Percentiles rank a stretch among this genome's conserved stretches.
These are phyloP conservation scores for Arachnomyces sp. DNA, from an alignment of 2,329 filamentous ascomycete species.

Conservation along the genomic window DNA sequence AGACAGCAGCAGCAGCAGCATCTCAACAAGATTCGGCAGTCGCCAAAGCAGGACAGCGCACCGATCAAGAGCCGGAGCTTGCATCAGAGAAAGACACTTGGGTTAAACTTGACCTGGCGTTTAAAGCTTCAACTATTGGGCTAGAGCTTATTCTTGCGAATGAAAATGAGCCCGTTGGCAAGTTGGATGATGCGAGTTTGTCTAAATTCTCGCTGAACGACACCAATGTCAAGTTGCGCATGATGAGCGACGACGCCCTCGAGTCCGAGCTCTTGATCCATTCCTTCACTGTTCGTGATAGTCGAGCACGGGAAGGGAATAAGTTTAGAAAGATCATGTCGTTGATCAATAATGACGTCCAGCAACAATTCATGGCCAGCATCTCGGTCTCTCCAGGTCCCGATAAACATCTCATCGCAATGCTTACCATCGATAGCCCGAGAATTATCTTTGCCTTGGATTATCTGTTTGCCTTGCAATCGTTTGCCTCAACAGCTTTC, in stretches of 20 bases:
- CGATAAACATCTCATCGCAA: constrained; percentile 75
- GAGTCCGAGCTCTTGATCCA: constrained; percentile 91
- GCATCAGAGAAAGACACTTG: constrained; percentile 63
- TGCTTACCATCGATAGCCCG: constrained; percentile 91
- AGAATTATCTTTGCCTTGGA: constrained; percentile 92
- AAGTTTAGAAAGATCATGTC: constrained; percentile 99
- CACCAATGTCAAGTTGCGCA: constrained; percentile 81
- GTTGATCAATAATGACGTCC: constrained; percentile 82
- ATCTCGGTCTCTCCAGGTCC: constrained; percentile 82
- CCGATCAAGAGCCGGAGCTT: constrained; percentile 63
- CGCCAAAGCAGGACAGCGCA: constrained; percentile 34
- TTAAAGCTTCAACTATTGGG: constrained; percentile 79
- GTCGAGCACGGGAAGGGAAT: constrained; percentile 78
- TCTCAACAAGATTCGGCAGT: constrained; percentile 6
- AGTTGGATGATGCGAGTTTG: constrained; percentile 70
- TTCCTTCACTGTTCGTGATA: constrained; percentile 91
- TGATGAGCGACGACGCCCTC: constrained; percentile 84
- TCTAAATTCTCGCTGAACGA: constrained; percentile 93
- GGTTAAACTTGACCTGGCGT: constrained; percentile 89
- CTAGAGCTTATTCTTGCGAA: constrained; percentile 77
- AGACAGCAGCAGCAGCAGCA: constrained; percentile 32
- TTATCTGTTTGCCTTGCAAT: constrained; percentile 83
- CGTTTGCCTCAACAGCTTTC: constrained; percentile 67
- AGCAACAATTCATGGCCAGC: constrained; percentile 96
- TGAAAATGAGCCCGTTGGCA: constrained; percentile 68